A percentile compares a stretch with the other conserved stretches of the same genome.
phyloP scores from a whole-genome alignment of 2,329 filamentous ascomycete species.

The Calonectria pauciramosa region DNA sequence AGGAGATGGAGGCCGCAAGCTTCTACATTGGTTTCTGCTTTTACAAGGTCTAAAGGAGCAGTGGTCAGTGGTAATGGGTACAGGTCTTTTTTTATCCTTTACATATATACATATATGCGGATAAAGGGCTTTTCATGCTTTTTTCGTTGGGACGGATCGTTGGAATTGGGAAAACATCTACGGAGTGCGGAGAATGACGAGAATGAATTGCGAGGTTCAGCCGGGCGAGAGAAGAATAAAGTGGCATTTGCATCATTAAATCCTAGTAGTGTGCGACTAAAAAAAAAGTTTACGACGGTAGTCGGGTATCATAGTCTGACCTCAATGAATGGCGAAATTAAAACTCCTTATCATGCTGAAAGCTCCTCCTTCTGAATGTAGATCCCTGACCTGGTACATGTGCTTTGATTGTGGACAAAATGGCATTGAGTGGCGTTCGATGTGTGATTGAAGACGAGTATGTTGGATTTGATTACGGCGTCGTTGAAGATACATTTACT shows the following conservation, averaged over 20 bases:
- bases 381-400: background rate
- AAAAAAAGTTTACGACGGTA: constrained; percentile 33
- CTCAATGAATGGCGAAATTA: constrained; percentile 38
- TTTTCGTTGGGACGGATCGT: background rate
- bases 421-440: background rate
- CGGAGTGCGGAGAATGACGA: background rate
- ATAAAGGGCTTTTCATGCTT: background rate
- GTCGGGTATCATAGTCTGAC: constrained; percentile 51
- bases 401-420: background rate
- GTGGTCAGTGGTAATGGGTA: background rate
- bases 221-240: constrained; percentile 8
- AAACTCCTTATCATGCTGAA: constrained; percentile 42
- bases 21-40: constrained; percentile 98
- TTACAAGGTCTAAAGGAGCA: constrained; percentile 81
- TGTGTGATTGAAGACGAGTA: background rate
- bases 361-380: constrained; percentile 1
- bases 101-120: background rate
- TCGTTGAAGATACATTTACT: background rate
- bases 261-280: constrained; percentile 30
- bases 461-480: background rate
- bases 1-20: constrained; percentile 92
- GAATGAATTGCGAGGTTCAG: background rate
- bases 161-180: background rate
- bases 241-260: constrained; percentile 38
- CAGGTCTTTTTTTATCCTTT: background rate